Base-by-base conservation (phyloP, 805 yeast genomes). In the Cyberlindnera nakhonratchasimensis region DNA sequence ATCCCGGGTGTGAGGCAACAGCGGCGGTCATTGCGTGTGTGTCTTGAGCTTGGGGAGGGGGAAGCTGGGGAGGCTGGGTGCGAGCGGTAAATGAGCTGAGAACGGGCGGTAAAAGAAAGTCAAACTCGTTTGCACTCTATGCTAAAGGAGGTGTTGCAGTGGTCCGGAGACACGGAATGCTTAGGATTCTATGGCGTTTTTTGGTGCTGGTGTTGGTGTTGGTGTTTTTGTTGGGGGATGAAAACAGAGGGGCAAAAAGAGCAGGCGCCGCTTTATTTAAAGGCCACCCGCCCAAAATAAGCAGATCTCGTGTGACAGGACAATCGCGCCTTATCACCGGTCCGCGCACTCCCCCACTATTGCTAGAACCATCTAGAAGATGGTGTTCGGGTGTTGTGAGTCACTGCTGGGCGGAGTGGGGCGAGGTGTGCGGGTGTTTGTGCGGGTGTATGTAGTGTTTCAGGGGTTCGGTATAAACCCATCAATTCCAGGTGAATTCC, bases 241-340 rank as follows among this genome's bases (percentile, higher is more conserved):
- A 6, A 19, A 26, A 32, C 16, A 19, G 14, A 21, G 12, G 6
- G 14, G 6, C 5, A 6, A 6, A 21, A 13, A 20, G 25, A 32
- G 35, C 24, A 12, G 26, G 26, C 35, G 35, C 6, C 24, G 8
- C 17, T 21, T 19, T 11, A 11, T 20, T 17, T 10, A 30, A 11
- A 23, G 23, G 23, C 9, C 28, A 13, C 11, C 11, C 28, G 28
- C 28, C 11, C 10, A 14, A 6, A 13, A 14, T 25, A 8, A 22
- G 22, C 18, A 8, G 34, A 26, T 35, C 42, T 39, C 37, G 37
- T 21, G 37, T 39, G 42, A 39, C 45, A 41, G 35, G 35, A 34
- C 21, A 28, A 21, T 14, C 24, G 34, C 18, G 20, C 29, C 37
- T 29, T 33, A 35, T 30, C 44, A 36, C 21, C 26, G 39, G 38